Base-by-base conservation (phyloP, 208 protist species). In the Leishmania braziliensis region DNA sequence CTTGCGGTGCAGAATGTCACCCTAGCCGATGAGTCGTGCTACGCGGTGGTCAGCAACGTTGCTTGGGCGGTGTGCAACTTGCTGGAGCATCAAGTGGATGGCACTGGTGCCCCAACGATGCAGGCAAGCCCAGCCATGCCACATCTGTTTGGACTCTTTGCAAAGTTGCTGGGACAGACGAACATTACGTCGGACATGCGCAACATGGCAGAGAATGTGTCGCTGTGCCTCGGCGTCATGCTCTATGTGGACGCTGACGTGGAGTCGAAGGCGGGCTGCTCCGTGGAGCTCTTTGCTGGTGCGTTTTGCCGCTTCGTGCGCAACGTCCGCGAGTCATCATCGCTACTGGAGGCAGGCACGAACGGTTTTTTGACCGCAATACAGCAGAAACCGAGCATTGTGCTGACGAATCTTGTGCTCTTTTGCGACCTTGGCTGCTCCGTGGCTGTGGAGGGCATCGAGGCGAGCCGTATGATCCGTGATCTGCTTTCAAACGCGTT, bases 151-250 rank as follows among this genome's bases (percentile, higher is more conserved):
- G 77, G 79, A 4, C 73, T 81, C 39, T 80, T 97, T 33, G 88
- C 86, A 3, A 77, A 74, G 29, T 68, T 92, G 18, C 80, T 97
- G 39, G 78, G 81, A 26, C 26, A 70, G 26, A 62, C 56, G 4
- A 71, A 84, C 20, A 70, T 92, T 26, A 92, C 81, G 29, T 88
- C 90, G 0, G 93, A 96, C 48, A 94, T 95, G 92, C 88, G 91
- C 36, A 96, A 95, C 80, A 95, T 95, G 92, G 91, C 89, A 6
- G 95, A 97, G 79, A 97, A 97, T 77, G 83, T 96, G 65, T 80
- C 88, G 23, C 84, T 96, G 50, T 95, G 86, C 84, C 82, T 97
- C 16, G 95, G 95, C 26, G 77, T 93, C 46, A 91, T 93, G 82
- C 78, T 96, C 4, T 95, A 92, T 81, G 74, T 80, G 36, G 88